Conservation (phyloP, 2,329 filamentous ascomycete species). For the Exophiala alcalophila region DNA sequence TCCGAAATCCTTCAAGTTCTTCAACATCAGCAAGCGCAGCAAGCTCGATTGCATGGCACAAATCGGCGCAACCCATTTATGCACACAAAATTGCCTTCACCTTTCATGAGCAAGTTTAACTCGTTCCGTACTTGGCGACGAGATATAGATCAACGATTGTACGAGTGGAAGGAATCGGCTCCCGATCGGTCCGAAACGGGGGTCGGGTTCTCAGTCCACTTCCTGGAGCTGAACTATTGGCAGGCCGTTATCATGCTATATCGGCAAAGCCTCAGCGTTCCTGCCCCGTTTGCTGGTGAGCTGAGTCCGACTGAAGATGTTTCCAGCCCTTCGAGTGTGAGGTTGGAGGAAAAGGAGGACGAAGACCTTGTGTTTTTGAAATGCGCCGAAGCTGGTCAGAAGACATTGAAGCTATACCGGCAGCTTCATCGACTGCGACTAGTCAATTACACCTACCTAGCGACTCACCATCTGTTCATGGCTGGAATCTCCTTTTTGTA, state of each 20-base stretch:
- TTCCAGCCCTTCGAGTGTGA: conserved; percentile 52
- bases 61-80: conserved; percentile 68
- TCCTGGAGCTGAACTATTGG: conserved; percentile 95
- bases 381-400: conserved; percentile 91
- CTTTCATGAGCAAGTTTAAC: conserved; percentile 78
- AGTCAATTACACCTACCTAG: conserved; percentile 93
- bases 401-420: conserved; percentile 83
- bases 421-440: conserved; percentile 83
- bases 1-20: conserved; percentile 93
- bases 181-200: conserved; percentile 76
- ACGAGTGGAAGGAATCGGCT: conserved; percentile 81
- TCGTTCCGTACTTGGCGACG: conserved; percentile 85
- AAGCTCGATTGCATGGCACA: conserved; percentile 64
- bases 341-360: conserved; percentile 56
- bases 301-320: conserved; percentile 59
- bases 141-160: conserved; percentile 78
- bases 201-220: conserved; percentile 83
- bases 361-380: conserved; percentile 91
- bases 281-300: conserved; percentile 78
- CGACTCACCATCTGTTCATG: conserved; percentile 96
- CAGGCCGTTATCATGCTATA: conserved; percentile 96
- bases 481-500: conserved; percentile 94
- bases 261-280: conserved; percentile 82
- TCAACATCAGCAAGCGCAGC: conserved; percentile 84
- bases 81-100: conserved; percentile 74